These are phyloP conservation scores for Eucalyptus leucophloia DNA, from an alignment of 345 rosid genomes.

Conservation along the genomic window DNA sequence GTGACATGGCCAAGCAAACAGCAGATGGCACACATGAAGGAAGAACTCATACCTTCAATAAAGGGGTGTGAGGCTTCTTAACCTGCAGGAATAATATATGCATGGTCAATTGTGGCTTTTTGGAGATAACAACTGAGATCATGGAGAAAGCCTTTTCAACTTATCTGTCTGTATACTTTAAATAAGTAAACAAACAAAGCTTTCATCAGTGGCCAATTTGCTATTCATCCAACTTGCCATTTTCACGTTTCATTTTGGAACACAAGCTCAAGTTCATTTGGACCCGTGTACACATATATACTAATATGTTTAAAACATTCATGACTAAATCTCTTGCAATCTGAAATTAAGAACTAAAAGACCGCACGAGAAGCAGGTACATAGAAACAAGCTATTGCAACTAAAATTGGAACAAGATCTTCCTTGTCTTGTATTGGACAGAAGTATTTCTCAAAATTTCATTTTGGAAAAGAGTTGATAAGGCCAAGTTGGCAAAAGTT, in stretches of 20 bases:
- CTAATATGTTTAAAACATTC: not conserved
- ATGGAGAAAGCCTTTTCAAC: not conserved
- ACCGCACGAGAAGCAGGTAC: not conserved
- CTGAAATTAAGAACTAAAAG: not conserved
- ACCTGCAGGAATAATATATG: conserved; percentile 28
- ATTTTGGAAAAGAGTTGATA: not conserved
- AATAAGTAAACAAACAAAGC: not conserved
- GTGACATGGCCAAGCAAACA: not conserved
- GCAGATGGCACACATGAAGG: not conserved
- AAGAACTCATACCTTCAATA: conserved; percentile 35
- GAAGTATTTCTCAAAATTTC: not conserved
- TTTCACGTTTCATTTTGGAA: not conserved
- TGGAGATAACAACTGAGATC: not conserved
- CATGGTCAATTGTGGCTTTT: not conserved
- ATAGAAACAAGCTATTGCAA: not conserved
- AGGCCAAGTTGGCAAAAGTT: not conserved
- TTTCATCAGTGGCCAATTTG: not conserved
- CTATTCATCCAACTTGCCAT: not conserved
- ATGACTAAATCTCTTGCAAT: not conserved
- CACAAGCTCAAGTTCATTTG: not conserved
- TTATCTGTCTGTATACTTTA: not conserved
- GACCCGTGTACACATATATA: not conserved
- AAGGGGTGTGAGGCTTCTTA: conserved; percentile 56
- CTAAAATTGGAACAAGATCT: not conserved
- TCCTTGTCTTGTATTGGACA: not conserved